Conservation (phyloP, 2,329 filamentous ascomycete genomes). For the Fusarium tupiense region DNA sequence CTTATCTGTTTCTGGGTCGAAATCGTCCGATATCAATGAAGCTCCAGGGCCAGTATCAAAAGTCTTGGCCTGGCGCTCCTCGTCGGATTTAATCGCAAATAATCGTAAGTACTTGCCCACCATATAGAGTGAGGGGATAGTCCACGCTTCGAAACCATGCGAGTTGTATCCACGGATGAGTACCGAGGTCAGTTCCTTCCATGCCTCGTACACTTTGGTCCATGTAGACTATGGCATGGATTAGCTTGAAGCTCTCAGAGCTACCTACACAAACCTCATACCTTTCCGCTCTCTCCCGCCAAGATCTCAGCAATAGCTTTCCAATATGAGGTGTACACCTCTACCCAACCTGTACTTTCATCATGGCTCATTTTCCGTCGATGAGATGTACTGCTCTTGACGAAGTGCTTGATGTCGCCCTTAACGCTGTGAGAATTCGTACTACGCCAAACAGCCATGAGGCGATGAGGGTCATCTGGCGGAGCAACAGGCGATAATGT, state of each 20-base stretch:
- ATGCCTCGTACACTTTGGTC: slow-evolving; percentile 84
- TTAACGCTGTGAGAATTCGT: slow-evolving; percentile 74
- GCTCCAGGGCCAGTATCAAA: slow-evolving; percentile 51
- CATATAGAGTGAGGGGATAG: slow-evolving; percentile 88
- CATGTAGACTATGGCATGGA: slow-evolving; percentile 66
- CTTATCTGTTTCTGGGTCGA: slow-evolving; percentile 78
- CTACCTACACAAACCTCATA: slow-evolving; percentile 26
- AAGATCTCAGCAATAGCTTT: slow-evolving; percentile 80
- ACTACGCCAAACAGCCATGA: slow-evolving; percentile 76
- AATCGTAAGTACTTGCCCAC: slow-evolving; percentile 86
- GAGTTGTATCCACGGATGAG: slow-evolving; percentile 85
- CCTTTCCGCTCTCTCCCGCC: slow-evolving; percentile 56
- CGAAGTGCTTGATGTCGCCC: slow-evolving; percentile 77
- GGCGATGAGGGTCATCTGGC: slow-evolving; percentile 67
- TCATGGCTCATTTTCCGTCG: slow-evolving; percentile 66
- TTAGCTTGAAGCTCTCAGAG: slow-evolving; percentile 21
- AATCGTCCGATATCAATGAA: slow-evolving; percentile 77
- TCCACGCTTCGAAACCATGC: slow-evolving; percentile 85
- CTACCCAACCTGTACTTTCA: slow-evolving; percentile 84
- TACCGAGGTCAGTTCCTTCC: slow-evolving; percentile 83
- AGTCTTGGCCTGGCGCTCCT: slow-evolving; percentile 61
- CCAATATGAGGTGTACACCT: slow-evolving; percentile 87
- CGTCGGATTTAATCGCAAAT: slow-evolving; percentile 92
- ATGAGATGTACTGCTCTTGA: slow-evolving; percentile 67
- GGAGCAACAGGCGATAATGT: slow-evolving; percentile 78